Percentiles rank a stretch among this genome's conserved stretches.
Evolutionary conservation across 164 flowering plant species (phyloP).

Genomic region (Echeveria elegans): DNA sequence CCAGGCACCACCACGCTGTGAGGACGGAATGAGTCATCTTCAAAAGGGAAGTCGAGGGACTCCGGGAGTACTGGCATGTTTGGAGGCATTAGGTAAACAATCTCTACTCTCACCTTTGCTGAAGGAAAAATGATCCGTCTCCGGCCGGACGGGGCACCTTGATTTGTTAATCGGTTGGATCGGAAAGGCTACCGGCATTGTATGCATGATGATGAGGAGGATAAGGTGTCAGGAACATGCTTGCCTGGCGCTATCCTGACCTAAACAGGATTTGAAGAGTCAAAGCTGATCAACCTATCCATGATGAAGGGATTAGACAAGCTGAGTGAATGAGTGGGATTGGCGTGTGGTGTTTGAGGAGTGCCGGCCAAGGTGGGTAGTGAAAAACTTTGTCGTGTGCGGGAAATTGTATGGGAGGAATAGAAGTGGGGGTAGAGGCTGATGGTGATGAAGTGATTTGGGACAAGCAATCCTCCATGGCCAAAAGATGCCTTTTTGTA

Average conservation of each 20-base stretch:
- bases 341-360: neutral
- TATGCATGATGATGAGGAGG: conserved; percentile 65
- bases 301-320: conserved; percentile 14
- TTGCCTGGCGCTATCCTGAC: conserved; percentile 45
- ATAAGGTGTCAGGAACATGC: conserved; percentile 46
- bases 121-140: conserved; percentile 56
- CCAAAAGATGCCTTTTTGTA: neutral
- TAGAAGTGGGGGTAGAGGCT: neutral
- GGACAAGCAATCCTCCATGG: neutral
- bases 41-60: conserved; percentile 26
- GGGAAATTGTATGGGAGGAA: neutral
- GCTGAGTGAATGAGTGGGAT: neutral
- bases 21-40: conserved; percentile 43
- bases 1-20: conserved; percentile 80
- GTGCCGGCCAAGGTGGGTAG: neutral
- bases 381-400: neutral
- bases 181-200: conserved; percentile 73
- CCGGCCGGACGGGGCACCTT: conserved; percentile 43
- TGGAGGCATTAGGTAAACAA: conserved; percentile 33
- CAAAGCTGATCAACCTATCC: conserved; percentile 63
- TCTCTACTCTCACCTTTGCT: conserved; percentile 38
- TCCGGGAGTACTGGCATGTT: conserved; percentile 30
- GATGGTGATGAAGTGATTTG: neutral
- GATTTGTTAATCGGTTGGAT: conserved; percentile 47
- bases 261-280: conserved; percentile 49